A percentile compares a stretch with the other conserved stretches of the same genome.
Evolutionary conservation across 164 flowering plant genomes (phyloP).

Genomic region (Vitis riparia): DNA sequence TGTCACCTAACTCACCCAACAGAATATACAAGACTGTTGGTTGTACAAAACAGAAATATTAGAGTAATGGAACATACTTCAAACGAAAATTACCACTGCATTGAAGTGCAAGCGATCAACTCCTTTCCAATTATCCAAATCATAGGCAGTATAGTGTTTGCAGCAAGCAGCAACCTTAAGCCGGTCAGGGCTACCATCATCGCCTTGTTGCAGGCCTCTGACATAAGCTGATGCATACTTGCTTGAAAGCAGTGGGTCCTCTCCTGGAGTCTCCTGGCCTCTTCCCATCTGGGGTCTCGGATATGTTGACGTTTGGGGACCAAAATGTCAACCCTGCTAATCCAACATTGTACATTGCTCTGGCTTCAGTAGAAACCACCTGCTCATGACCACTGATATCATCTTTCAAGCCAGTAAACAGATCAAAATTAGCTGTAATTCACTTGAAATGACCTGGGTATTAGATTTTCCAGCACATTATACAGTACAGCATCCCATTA

Average conservation of each 20-base stretch:
- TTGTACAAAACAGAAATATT: neutral
- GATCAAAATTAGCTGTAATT: neutral
- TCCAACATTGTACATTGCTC: too few species aligned
- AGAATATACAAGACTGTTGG: neutral
- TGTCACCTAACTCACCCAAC: slow-evolving; percentile 5
- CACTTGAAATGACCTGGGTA: neutral
- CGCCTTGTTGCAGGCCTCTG: slow-evolving; percentile 17
- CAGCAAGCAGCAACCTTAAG: slow-evolving; percentile 22
- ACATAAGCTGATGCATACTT: slow-evolving; percentile 14
- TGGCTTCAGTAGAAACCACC: slow-evolving; percentile 23
- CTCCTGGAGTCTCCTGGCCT: too few species aligned
- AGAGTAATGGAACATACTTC: neutral
- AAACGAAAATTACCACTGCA: slow-evolving; percentile 40
- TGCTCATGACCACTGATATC: slow-evolving; percentile 1
- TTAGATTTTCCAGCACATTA: neutral
- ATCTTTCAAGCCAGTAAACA: neutral
- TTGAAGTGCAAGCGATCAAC: slow-evolving; percentile 13
- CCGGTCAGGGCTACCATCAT: slow-evolving; percentile 19
- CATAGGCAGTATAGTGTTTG: slow-evolving; percentile 27
- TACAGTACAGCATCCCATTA: neutral
- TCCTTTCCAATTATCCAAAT: slow-evolving; percentile 20
- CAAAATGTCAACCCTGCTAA: too few species aligned
- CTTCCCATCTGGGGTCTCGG: too few species aligned
- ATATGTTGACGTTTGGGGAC: too few species aligned
- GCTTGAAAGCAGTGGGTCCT: slow-evolving; percentile 8